Percentiles rank a stretch among this genome's conserved stretches.
phyloP scores from a whole-genome alignment of 2,329 filamentous ascomycete species.

The Thelonectria discophora region DNA sequence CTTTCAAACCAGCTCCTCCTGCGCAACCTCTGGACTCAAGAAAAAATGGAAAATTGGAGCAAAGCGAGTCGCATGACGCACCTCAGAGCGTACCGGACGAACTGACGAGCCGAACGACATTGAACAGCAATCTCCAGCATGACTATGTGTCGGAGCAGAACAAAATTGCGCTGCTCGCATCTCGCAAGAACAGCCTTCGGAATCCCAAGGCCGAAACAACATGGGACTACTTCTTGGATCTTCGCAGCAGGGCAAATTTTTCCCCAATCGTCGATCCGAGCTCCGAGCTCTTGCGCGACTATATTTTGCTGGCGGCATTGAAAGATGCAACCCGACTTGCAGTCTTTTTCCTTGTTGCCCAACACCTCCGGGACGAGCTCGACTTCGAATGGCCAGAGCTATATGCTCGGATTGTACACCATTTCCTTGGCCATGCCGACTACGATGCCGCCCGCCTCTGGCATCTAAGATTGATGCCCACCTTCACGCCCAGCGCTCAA shows the following conservation, averaged over 20 bases:
- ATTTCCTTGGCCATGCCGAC: constrained; percentile 52
- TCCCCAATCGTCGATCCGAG: constrained; percentile 35
- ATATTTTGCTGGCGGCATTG: constrained; percentile 44
- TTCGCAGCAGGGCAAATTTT: constrained; percentile 29
- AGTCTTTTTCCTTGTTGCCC: constrained; percentile 40
- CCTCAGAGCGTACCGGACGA: neutral
- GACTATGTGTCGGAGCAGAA: constrained; percentile 19
- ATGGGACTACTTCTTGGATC: constrained; percentile 42
- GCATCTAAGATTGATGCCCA: constrained; percentile 56
- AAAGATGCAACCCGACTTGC: constrained; percentile 37
- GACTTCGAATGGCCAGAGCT: constrained; percentile 59
- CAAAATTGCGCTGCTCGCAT: constrained; percentile 33
- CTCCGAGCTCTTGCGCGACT: constrained; percentile 43
- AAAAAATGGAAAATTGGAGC: constrained; percentile 33
- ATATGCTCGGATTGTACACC: constrained; percentile 57
- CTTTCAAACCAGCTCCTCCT: constrained; percentile 1
- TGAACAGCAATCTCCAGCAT: neutral
- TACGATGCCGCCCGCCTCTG: constrained; percentile 54
- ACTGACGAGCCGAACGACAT: neutral
- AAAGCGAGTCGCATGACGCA: constrained; percentile 11
- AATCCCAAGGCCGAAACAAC: constrained; percentile 38
- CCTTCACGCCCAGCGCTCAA: constrained; percentile 53
- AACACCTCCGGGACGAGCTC: constrained; percentile 49
- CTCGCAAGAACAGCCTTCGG: constrained; percentile 30
- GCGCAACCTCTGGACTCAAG: constrained; percentile 28